These are phyloP conservation scores for Botrytis pseudocinerea DNA, from an alignment of 2,329 filamentous ascomycete species.

Conservation along the genomic window DNA sequence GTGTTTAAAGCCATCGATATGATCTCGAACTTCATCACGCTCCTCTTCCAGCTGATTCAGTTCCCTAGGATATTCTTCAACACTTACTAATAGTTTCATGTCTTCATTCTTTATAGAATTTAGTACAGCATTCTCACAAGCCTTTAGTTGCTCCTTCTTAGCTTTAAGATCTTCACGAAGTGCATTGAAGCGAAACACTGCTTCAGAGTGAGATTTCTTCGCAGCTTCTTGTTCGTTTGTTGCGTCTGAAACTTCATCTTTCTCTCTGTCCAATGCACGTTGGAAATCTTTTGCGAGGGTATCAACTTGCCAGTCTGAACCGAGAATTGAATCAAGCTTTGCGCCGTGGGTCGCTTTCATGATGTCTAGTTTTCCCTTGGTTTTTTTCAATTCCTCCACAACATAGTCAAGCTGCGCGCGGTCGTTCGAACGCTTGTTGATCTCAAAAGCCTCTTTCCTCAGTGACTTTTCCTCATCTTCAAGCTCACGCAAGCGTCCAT, in stretches of 20 bases:
- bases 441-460: constrained; percentile 78
- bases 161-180: constrained; percentile 63
- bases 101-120: constrained; percentile 48
- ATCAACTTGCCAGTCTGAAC: constrained; percentile 65
- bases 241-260: constrained; percentile 59
- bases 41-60: constrained; percentile 52
- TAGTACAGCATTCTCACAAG: constrained; percentile 59
- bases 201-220: constrained; percentile 71
- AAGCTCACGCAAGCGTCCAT: constrained; percentile 64
- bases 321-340: constrained; percentile 66
- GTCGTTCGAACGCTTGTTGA: constrained; percentile 77
- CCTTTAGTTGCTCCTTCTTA: constrained; percentile 61
- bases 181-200: constrained; percentile 71
- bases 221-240: constrained; percentile 70
- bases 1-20: constrained; percentile 68
- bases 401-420: constrained; percentile 81
- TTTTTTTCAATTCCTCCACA: constrained; percentile 75
- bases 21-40: constrained; percentile 56
- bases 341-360: constrained; percentile 73
- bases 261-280: constrained; percentile 57
- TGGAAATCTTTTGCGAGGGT: constrained; percentile 74
- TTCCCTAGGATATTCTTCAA: constrained; percentile 57
- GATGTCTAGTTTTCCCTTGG: constrained; percentile 73
- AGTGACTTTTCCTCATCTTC: constrained; percentile 73
- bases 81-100: constrained; percentile 44